These are phyloP conservation scores for Fusarium coffeatum DNA, from an alignment of 2,329 filamentous ascomycete species.

Conservation along the genomic window DNA sequence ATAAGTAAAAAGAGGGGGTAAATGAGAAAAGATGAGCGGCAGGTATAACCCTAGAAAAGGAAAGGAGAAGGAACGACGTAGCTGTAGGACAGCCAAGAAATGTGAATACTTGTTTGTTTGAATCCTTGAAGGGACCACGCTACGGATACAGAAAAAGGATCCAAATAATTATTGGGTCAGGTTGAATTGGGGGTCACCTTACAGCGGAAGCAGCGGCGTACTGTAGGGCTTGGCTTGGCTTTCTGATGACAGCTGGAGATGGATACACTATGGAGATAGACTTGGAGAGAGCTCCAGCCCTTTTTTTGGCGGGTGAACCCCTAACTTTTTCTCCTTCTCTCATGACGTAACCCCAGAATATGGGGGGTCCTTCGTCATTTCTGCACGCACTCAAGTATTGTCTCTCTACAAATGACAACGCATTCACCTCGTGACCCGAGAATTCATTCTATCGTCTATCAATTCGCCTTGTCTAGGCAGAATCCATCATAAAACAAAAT, in stretches of 20 bases:
- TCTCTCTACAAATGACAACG: neutral
- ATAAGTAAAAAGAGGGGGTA: neutral
- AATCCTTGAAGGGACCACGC: neutral
- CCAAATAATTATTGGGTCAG: neutral
- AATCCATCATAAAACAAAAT: neutral
- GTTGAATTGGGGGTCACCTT: neutral
- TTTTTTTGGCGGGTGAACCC: slow-evolving; percentile 9
- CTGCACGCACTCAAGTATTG: slow-evolving; percentile 23
- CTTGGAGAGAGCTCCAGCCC: neutral
- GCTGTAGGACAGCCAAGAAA: slow-evolving; percentile 23
- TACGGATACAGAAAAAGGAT: neutral
- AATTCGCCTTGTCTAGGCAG: neutral
- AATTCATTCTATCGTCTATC: neutral
- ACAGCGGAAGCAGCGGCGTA: slow-evolving; percentile 12
- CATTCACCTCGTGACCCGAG: neutral
- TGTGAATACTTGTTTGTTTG: slow-evolving; percentile 29
- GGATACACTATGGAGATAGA: neutral
- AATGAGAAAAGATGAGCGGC: neutral
- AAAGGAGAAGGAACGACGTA: slow-evolving; percentile 21
- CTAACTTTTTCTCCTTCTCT: slow-evolving; percentile 10
- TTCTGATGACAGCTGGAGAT: slow-evolving; percentile 12
- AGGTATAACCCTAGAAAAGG: neutral
- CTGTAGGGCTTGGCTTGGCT: neutral
- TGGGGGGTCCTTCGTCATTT: slow-evolving; percentile 24
- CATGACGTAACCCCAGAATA: slow-evolving; percentile 26